phyloP scores from a whole-genome alignment of 176 grass and related monocot species.

The Miscanthus lutarioriparius region DNA sequence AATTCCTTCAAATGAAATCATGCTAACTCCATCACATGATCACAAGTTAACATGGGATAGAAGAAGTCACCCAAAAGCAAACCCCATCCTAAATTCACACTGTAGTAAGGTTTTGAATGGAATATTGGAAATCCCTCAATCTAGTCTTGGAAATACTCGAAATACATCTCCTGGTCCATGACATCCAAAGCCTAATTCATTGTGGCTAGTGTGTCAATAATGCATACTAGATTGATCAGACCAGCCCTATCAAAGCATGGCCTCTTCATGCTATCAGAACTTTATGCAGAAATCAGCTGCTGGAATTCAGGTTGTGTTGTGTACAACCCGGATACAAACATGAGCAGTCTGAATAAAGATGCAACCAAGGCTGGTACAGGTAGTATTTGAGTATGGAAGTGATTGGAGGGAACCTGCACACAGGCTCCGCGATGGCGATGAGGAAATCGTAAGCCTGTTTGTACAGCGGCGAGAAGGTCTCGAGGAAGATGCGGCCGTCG shows the following conservation, averaged over 20 bases:
- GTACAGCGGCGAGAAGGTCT: conserved; percentile 95
- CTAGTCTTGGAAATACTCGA: not conserved
- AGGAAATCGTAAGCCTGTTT: conserved; percentile 98
- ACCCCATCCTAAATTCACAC: not conserved
- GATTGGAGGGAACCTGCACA: conserved; percentile 63
- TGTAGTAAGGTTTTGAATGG: not conserved
- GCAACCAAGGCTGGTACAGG: not conserved
- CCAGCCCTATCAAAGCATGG: not conserved
- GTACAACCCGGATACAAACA: not conserved
- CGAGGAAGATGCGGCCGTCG: conserved; percentile 86
- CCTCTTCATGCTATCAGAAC: not conserved
- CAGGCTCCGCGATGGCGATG: conserved; percentile 90
- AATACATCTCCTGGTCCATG: not conserved
- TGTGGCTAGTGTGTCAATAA: not conserved
- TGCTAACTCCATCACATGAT: not conserved
- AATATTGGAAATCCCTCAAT: not conserved
- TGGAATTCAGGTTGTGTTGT: not conserved
- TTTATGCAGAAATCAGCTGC: not conserved
- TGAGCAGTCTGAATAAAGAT: conserved; percentile 9
- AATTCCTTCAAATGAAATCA: conserved; percentile 6
- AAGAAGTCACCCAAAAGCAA: not conserved
- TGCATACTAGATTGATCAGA: not conserved
- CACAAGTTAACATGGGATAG: not conserved
- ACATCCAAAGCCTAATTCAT: not conserved
- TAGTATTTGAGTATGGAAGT: not conserved